A percentile compares a stretch with the other conserved stretches of the same genome.
phyloP scores from a whole-genome alignment of 306 rosid species.

The Echinosophora koreensis region DNA sequence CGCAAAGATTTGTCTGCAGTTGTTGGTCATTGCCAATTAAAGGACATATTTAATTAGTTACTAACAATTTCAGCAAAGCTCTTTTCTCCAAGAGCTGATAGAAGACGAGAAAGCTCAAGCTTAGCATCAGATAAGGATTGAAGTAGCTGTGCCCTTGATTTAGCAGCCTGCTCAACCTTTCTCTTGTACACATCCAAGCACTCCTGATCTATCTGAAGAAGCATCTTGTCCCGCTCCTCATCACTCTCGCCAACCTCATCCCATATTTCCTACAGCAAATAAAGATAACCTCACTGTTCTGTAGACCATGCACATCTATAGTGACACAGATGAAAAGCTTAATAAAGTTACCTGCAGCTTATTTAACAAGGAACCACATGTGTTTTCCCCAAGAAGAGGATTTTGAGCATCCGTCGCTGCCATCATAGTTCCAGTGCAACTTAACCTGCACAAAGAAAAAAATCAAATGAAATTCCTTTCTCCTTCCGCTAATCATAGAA shows the following conservation, averaged over 20 bases:
- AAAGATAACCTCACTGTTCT: conserved; percentile 25
- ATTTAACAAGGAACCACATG: conserved; percentile 81
- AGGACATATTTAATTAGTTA: conserved; percentile 20
- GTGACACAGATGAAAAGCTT: conserved; percentile 3
- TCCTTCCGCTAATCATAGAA: not conserved
- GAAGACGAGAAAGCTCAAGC: conserved; percentile 76
- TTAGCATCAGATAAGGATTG: conserved; percentile 79
- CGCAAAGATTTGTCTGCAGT: conserved; percentile 5
- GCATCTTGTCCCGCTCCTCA: conserved; percentile 89
- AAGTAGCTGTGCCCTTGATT: conserved; percentile 86
- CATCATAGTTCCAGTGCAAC: conserved; percentile 57
- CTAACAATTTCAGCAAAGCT: conserved; percentile 53
- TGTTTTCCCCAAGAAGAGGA: conserved; percentile 71
- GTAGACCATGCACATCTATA: conserved; percentile 12
- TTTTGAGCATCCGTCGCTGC: conserved; percentile 66
- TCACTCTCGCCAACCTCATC: conserved; percentile 96
- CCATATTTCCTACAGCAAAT: conserved; percentile 82
- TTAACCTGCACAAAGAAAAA: conserved; percentile 54
- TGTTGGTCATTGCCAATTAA: conserved; percentile 4
- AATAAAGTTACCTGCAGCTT: conserved; percentile 73
- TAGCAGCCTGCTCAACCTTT: conserved; percentile 87
- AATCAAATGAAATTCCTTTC: conserved; percentile 28
- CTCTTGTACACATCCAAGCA: conserved; percentile 91
- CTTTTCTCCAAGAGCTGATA: conserved; percentile 81
- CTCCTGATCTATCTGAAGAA: conserved; percentile 90